Evolutionary conservation across 202 grass and related monocot genomes (phyloP).

Genomic region (Zizania palustris): DNA sequence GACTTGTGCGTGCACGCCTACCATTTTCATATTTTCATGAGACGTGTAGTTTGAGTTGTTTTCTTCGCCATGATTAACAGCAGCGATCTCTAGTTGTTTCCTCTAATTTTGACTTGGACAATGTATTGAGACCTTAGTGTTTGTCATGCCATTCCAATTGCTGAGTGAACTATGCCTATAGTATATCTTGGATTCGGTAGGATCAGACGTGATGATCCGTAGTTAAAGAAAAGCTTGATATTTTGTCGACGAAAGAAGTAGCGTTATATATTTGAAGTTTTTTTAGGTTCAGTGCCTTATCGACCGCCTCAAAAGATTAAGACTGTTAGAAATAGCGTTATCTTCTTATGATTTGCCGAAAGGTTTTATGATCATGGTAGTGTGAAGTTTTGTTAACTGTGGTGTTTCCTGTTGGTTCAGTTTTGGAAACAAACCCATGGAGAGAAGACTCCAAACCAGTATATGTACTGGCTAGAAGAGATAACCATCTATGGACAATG

Average conservation of each 20-base stretch:
- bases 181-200: neutral
- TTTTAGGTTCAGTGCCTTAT: neutral
- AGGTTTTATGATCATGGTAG: neutral
- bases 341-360: neutral
- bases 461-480: slow-evolving; percentile 84
- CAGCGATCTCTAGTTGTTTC: neutral
- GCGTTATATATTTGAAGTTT: slow-evolving; percentile 7
- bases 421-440: slow-evolving; percentile 95
- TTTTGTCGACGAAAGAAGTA: too few relatives aligned
- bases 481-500: slow-evolving; percentile 94
- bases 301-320: neutral
- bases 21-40: neutral
- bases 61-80: neutral
- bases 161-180: neutral
- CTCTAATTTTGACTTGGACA: neutral
- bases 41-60: neutral
- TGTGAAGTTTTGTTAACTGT: slow-evolving; percentile 16
- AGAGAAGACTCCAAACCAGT: slow-evolving; percentile 88
- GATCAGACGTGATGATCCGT: neutral
- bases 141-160: neutral
- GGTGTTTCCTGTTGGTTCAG: slow-evolving; percentile 48
- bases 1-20: slow-evolving; percentile 26
- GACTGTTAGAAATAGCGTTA: neutral
- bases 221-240: neutral
- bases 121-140: neutral